These are phyloP conservation scores for Beauveria medogensis DNA, from an alignment of 2,329 filamentous ascomycete species.

Conservation along the genomic window DNA sequence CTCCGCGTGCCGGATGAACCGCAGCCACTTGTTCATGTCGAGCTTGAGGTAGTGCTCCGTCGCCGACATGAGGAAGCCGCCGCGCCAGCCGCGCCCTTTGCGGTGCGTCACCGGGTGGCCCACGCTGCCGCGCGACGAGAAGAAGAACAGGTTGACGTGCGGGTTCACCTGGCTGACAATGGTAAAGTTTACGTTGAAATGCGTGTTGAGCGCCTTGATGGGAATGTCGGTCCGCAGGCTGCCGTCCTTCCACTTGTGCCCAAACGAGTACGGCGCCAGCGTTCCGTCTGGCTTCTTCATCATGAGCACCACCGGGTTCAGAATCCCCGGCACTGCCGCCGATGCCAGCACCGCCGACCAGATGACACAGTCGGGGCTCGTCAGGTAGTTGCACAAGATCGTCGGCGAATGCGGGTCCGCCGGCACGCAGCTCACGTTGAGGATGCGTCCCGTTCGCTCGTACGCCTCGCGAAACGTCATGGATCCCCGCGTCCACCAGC, in stretches of 20 bases:
- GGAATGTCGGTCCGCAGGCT: slow-evolving; percentile 92
- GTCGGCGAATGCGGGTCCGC: slow-evolving; percentile 89
- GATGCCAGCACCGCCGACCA: slow-evolving; percentile 96
- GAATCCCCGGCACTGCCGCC: slow-evolving; percentile 88
- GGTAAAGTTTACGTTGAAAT: slow-evolving; percentile 98
- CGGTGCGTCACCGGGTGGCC: slow-evolving; percentile 92
- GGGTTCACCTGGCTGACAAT: slow-evolving; percentile 88
- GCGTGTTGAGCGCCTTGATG: slow-evolving; percentile 83
- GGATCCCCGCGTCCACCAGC: slow-evolving; percentile 86
- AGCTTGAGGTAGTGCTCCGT: slow-evolving; percentile 93
- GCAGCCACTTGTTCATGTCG: slow-evolving; percentile 95
- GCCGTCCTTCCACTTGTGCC: slow-evolving; percentile 99
- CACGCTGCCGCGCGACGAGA: slow-evolving; percentile 84
- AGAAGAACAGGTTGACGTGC: slow-evolving; percentile 98
- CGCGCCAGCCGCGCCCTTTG: slow-evolving; percentile 87
- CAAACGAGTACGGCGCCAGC: slow-evolving; percentile 86
- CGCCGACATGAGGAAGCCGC: slow-evolving; percentile 86
- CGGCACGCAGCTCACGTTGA: slow-evolving; percentile 94
- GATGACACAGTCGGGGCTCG: slow-evolving; percentile 91
- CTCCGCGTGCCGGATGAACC: slow-evolving; percentile 86
- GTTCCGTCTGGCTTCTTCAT: slow-evolving; percentile 75
- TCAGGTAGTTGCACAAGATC: slow-evolving; percentile 92
- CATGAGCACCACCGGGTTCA: slow-evolving; percentile 89
- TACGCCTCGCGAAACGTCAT: slow-evolving; percentile 95
- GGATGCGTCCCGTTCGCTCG: slow-evolving; percentile 81